These are phyloP conservation scores for Eucalyptus curtisii DNA, from an alignment of 345 rosid species.

Conservation along the genomic window DNA sequence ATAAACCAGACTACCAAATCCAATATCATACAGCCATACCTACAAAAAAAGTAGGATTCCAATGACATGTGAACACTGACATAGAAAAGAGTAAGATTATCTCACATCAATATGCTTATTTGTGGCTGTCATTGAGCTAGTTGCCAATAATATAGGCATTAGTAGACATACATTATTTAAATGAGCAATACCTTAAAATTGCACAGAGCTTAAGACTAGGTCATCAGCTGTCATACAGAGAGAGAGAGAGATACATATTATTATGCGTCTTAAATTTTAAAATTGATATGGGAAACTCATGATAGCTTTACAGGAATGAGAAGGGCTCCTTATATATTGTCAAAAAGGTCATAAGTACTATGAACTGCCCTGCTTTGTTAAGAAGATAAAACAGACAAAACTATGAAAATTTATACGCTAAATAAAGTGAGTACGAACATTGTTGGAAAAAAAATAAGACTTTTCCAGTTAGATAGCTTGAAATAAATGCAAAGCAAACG, in stretches of 20 bases:
- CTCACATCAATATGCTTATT: not conserved
- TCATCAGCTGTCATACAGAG: not conserved
- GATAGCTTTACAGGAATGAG: not conserved
- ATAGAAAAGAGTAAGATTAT: no score
- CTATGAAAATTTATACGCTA: not conserved
- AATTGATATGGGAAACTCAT: no score
- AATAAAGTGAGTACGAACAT: not conserved
- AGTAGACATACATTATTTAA: no score
- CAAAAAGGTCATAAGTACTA: not conserved
- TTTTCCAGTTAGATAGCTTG: not conserved
- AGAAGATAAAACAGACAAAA: not conserved
- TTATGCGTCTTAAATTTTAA: no score
- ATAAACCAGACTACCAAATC: constrained; percentile 36
- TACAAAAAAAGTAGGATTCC: not conserved
- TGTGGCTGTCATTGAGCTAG: no score
- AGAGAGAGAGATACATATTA: no score
- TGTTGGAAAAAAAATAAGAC: not conserved
- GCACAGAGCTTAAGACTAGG: no score
- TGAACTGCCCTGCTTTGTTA: not conserved
- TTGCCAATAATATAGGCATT: no score
- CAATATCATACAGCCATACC: constrained; percentile 57
- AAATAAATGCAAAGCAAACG: not conserved
- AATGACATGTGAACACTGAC: not conserved
- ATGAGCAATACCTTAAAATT: no score
- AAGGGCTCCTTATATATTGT: not conserved